Evolutionary conservation across 192 early-diverging fungal genomes (phyloP).

Genomic region (Chytriomyces confervae): DNA sequence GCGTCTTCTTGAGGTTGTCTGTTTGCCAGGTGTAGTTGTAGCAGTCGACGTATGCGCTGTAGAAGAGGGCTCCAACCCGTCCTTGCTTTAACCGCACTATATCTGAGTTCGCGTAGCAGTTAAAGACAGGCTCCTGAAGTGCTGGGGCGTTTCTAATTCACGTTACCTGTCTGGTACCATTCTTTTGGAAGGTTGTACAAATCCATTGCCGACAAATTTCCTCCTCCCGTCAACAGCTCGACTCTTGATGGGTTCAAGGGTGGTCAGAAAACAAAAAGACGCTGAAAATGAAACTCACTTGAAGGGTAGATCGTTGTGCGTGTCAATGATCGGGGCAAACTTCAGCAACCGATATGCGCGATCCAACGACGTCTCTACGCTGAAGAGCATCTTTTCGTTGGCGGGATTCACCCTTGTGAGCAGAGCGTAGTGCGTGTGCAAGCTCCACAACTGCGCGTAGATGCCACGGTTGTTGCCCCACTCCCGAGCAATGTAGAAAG

Average conservation of each 20-base stretch:
- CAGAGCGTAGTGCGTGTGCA: no score
- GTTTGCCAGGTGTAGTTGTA: constrained; percentile 13
- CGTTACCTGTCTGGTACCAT: background rate
- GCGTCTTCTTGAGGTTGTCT: constrained; percentile 35
- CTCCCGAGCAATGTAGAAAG: no score
- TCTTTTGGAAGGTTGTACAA: background rate
- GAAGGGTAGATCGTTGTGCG: constrained; percentile 17
- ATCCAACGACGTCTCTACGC: background rate
- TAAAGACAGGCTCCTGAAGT: background rate
- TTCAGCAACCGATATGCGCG: background rate
- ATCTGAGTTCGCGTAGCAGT: constrained; percentile 14
- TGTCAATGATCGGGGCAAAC: constrained; percentile 17
- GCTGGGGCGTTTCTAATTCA: background rate
- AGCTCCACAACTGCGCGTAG: no score
- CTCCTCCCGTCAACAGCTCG: background rate
- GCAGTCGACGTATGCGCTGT: constrained; percentile 40
- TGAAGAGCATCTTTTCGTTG: background rate
- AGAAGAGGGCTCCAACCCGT: constrained; percentile 44
- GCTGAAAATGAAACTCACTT: background rate
- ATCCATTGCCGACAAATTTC: background rate
- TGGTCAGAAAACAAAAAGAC: background rate
- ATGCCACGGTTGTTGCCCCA: no score
- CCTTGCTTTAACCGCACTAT: constrained; percentile 37
- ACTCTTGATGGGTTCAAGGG: background rate
- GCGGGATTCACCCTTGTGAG: no score